Evolutionary conservation across 2,329 filamentous ascomycete genomes (phyloP).

Genomic region (Phyllosticta citrichinensis): DNA sequence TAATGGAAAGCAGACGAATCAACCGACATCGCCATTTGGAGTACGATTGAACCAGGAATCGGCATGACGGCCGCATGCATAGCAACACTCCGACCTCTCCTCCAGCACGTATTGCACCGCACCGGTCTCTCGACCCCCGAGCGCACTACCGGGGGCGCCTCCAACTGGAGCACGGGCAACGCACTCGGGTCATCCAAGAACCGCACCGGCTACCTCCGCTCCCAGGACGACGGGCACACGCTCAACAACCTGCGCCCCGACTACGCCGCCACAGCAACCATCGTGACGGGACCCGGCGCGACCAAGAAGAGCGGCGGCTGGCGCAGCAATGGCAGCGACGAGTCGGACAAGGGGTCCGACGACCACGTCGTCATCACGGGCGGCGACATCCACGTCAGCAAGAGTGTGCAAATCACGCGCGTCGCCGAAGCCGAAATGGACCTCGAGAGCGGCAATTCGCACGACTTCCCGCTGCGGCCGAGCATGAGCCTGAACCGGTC

Average conservation of each 20-base stretch:
- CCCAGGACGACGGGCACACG: neutral
- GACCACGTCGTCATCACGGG: conserved; percentile 2
- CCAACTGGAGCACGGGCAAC: neutral
- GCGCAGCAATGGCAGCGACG: conserved; percentile 1
- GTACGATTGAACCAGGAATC: conserved; percentile 23
- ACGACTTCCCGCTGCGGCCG: neutral
- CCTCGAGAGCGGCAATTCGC: neutral
- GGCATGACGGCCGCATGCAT: conserved; percentile 38
- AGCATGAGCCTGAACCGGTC: neutral
- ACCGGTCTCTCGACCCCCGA: conserved; percentile 15
- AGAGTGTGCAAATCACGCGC: conserved; percentile 7
- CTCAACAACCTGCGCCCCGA: neutral
- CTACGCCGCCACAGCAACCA: neutral
- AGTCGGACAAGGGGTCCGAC: conserved; percentile 4
- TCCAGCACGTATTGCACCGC: conserved; percentile 23
- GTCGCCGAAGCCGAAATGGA: neutral
- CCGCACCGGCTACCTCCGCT: neutral
- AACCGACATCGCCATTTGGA: conserved; percentile 13
- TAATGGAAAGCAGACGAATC: conserved; percentile 1
- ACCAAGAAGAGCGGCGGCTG: neutral
- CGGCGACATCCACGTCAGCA: conserved; percentile 4
- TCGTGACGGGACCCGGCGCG: neutral
- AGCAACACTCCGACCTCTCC: conserved; percentile 40
- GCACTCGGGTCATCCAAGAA: neutral
- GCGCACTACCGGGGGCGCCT: conserved; percentile 9